A percentile compares a stretch with the other conserved stretches of the same genome.
Conservation (phyloP, 148 eudicot genomes). For the Salicornia ramosissima region DNA sequence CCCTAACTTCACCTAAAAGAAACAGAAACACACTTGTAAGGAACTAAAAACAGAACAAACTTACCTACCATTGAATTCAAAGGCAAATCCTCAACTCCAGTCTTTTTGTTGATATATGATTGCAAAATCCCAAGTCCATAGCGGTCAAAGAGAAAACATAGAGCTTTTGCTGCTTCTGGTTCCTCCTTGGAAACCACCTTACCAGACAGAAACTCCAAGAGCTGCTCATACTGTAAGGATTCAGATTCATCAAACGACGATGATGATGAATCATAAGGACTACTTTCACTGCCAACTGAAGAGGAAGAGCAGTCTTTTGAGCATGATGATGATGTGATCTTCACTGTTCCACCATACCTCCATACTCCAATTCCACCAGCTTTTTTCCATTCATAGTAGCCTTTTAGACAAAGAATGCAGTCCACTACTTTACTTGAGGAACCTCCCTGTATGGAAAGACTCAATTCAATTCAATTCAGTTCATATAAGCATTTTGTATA, state of each 20-base stretch:
- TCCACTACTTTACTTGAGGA: slow-evolving; percentile 86
- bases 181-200: slow-evolving; percentile 58
- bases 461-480: neutral
- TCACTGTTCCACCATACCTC: slow-evolving; percentile 93
- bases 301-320: slow-evolving; percentile 66
- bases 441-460: slow-evolving; percentile 60
- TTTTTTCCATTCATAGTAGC: slow-evolving; percentile 86
- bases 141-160: slow-evolving; percentile 58
- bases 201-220: slow-evolving; percentile 56
- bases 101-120: slow-evolving; percentile 54
- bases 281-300: slow-evolving; percentile 68
- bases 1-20: too few species aligned
- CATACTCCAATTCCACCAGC: slow-evolving; percentile 94
- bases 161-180: slow-evolving; percentile 50
- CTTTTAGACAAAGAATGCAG: slow-evolving; percentile 90
- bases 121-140: slow-evolving; percentile 61
- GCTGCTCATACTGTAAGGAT: slow-evolving; percentile 63
- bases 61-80: slow-evolving; percentile 98
- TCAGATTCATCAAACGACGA: slow-evolving; percentile 62
- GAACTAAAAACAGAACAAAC: slow-evolving; percentile 3
- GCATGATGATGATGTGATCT: slow-evolving; percentile 62
- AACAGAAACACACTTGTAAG: too few species aligned
- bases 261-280: slow-evolving; percentile 62
- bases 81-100: slow-evolving; percentile 50
- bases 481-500: too few species aligned